Evolutionary conservation across 306 rosid species (phyloP), one percentile per base, ranked within the genome.

Genomic region (Pueraria montana): DNA sequence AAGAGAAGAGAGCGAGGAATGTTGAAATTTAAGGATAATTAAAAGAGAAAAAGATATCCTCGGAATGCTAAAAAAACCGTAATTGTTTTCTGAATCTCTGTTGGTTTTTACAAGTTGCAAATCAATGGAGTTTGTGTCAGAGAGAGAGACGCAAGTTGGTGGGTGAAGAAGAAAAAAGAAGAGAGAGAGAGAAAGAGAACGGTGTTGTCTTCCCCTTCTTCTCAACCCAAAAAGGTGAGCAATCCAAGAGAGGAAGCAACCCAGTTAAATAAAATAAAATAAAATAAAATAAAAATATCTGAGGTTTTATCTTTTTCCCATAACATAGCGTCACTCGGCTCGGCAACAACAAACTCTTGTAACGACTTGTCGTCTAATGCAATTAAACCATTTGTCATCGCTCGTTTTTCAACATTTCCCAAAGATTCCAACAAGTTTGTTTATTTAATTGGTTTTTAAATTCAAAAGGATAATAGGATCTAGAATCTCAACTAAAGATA

Each of bases 241-340:
- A 43, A 69, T 0, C 59, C 76, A 5, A 71, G 42, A 45, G 24
- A 71, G n/a, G 76, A 71, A 71, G 76, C 76, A 46, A 71, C 59
- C 38, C 1, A 20, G 50, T 20, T 65, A 65, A 11, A 12, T 61
- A 11, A 11, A 18, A 34, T 23, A 24, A n/a, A 18, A 0, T n/a
- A n/a, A n/a, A 52, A n/a, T 1, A 18, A 23, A 61, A 24, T 24
- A 56, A 24, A 26, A 62, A 62, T 62, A 62, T 26, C 42, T 53
- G 2, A 3, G 0, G 21, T 11, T 59, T 9, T 21, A 23, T 43
- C 11, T 11, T 61, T 58, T 21, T 24, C 65, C 65, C 34, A 11
- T 59, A 59, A 59, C 7, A 9, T 21, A 4, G 8, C 40, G 40
- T 34, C 40, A 34, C 40, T 34, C 5, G 5, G 34, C 34, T 30